A percentile compares a stretch with the other conserved stretches of the same genome.
Conservation (phyloP, 2,329 filamentous ascomycete species). For the Bipolaris bicolor region DNA sequence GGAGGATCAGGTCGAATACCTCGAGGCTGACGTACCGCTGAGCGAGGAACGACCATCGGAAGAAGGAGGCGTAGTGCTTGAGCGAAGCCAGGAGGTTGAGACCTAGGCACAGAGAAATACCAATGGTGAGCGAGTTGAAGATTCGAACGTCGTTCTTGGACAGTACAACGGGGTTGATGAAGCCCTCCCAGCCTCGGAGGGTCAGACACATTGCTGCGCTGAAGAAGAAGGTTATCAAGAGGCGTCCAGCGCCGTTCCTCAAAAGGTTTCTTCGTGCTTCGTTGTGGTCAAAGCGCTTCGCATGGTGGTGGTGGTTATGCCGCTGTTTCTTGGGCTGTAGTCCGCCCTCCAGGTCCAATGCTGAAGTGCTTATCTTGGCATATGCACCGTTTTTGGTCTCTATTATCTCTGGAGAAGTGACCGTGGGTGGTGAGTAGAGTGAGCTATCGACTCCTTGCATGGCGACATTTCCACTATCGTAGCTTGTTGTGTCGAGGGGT, state of each 20-base stretch:
- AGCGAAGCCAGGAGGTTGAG: conserved; percentile 44
- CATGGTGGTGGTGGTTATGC: conserved; percentile 15
- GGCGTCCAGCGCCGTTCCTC: conserved; percentile 32
- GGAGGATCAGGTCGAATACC: conserved; percentile 44
- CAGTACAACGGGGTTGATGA: conserved; percentile 28
- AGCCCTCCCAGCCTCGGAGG: conserved; percentile 42
- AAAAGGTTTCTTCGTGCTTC: conserved; percentile 38
- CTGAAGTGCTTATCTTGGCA: conserved; percentile 22
- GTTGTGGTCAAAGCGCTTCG: conserved; percentile 43
- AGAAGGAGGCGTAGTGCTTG: conserved; percentile 41
- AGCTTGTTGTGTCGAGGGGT: conserved; percentile 20
- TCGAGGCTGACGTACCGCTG: conserved; percentile 43
- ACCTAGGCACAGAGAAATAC: conserved; percentile 43
- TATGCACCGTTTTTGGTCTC: conserved; percentile 29
- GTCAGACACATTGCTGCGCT: conserved; percentile 37
- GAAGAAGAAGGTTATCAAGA: conserved; percentile 40
- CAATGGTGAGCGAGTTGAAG: conserved; percentile 45
- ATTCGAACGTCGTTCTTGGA: conserved; percentile 35
- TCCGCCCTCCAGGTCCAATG: conserved; percentile 28
- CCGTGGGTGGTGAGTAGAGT: conserved; percentile 20
- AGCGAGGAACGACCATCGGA: conserved; percentile 45
- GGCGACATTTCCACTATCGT: conserved; percentile 30
- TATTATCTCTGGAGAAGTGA: conserved; percentile 20
- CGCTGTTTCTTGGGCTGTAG: conserved; percentile 17
- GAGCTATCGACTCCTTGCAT: conserved; percentile 29